Evolutionary conservation across 768 basidiomycete genomes (phyloP).

Genomic region (Flagelloscypha sp.): DNA sequence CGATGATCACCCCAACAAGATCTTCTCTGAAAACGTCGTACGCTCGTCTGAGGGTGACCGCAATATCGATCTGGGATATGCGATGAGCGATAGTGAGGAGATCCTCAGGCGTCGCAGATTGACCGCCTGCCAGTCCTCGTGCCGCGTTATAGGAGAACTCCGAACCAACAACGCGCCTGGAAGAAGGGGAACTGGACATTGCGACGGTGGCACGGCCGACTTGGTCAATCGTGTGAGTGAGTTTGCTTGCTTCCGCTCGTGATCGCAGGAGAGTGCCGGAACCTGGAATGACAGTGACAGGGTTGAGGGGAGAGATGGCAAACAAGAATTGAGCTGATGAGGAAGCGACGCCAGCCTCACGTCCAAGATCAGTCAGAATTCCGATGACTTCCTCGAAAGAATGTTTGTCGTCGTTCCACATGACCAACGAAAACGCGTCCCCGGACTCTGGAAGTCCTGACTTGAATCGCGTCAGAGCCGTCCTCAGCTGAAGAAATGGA

Average conservation of each 20-base stretch:
- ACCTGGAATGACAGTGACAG: no score
- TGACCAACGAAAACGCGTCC: constrained; percentile 70
- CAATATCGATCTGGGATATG: constrained; percentile 83
- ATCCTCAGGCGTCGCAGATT: no score
- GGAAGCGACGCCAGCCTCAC: no score
- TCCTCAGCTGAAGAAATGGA: no score
- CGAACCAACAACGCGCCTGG: no score
- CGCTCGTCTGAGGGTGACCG: constrained; percentile 80
- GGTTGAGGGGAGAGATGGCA: no score
- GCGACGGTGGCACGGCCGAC: constrained; percentile 78
- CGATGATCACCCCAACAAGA: constrained; percentile 72
- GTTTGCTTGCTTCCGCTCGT: constrained; percentile 46
- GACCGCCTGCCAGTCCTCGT: no score
- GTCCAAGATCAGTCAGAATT: constrained; percentile 52
- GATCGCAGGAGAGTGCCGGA: constrained; percentile 38
- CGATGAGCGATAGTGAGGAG: constrained; percentile 73
- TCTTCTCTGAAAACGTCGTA: constrained; percentile 88
- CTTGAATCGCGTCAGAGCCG: no score
- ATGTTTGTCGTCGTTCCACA: constrained; percentile 99
- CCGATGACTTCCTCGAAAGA: constrained; percentile 82
- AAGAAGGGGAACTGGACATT: constrained; percentile 52
- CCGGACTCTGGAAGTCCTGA: no score
- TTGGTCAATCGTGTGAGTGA: constrained; percentile 62
- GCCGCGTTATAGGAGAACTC: no score
- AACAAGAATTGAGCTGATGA: no score